Base-by-base conservation (phyloP, 768 basidiomycete species). In the Hygrocybe punicea region DNA sequence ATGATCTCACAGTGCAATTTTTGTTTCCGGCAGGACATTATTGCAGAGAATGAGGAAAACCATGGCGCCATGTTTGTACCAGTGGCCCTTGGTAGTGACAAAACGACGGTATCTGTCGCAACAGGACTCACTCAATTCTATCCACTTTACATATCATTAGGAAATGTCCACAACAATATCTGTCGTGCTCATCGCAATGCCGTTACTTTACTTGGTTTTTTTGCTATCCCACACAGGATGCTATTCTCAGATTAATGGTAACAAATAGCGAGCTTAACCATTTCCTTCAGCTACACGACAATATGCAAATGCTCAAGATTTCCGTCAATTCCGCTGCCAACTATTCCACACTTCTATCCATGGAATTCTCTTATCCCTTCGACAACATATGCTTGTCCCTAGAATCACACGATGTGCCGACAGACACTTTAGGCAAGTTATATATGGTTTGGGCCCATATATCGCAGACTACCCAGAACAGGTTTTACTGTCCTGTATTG, bases 381-480 rank as follows among this genome's bases (percentile, higher is more conserved):
- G 57, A 29, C 60, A 60, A 1, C 57, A 34, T 0, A 76, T 76
- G 76, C 56, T 48, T 0, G 62, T 23, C 4, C 66, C 71, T 0
- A 48, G 60, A 25, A 53, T 76, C 6, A 49, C 60, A 0, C 46
- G 45, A 0, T 76, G 63, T 49, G 56, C 53, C 1, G 73, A 77
- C 61, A 65, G 71, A 0, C 64, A 72, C 51, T 75, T 59, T 50
- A 59, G 57, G 1, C 47, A 60, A 5, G 64, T 56, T 2, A 65
- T 75, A 16, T 77, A 69, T 60, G 66, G 64, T 1, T 51, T 78
- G 4, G 71, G 69, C 1, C 66, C 71, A 2, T 74, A 73, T 40
- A 76, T 78, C 58, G 73, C 72, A 0, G 71, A 78, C 51, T 77
- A 78, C 48, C 75, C 71, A 0, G 73, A 77, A 53, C 73, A 76